Evolutionary conservation across 805 yeast species (phyloP).

Genomic region (Henningerozyma blattae): DNA sequence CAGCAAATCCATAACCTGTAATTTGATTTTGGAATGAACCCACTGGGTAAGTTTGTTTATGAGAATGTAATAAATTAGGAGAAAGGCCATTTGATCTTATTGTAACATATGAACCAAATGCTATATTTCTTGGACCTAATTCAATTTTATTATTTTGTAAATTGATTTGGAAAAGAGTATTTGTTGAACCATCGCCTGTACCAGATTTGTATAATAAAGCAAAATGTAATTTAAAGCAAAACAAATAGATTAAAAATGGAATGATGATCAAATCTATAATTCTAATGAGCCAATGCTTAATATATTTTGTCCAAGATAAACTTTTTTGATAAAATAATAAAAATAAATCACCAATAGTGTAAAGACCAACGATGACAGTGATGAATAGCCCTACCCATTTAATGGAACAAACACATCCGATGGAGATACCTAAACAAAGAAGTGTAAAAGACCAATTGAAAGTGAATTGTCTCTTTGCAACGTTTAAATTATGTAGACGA

Average conservation of each 20-base stretch:
- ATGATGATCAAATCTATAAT: constrained; percentile 51
- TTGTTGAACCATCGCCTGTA: constrained; percentile 86
- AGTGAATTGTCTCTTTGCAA: constrained; percentile 37
- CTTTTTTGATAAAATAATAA: constrained; percentile 28
- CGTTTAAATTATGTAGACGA: constrained; percentile 47
- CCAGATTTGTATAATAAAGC: constrained; percentile 66
- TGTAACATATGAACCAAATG: constrained; percentile 37
- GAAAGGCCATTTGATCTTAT: constrained; percentile 57
- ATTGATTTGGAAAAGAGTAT: constrained; percentile 83
- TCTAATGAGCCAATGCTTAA: constrained; percentile 63
- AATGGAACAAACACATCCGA: constrained; percentile 76
- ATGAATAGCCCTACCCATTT: constrained; percentile 78
- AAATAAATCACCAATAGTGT: constrained; percentile 41
- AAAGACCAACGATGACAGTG: constrained; percentile 48
- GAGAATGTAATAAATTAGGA: constrained; percentile 68
- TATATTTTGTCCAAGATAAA: constrained; percentile 26
- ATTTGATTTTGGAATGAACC: constrained; percentile 73
- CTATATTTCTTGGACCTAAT: constrained; percentile 57
- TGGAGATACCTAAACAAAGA: constrained; percentile 46
- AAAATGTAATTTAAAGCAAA: constrained; percentile 76
- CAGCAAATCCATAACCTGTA: constrained; percentile 70
- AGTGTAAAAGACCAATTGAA: constrained; percentile 66
- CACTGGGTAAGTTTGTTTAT: constrained; percentile 56
- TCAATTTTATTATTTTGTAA: constrained; percentile 54
- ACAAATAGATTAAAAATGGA: constrained; percentile 59